Conservation (phyloP, 139 green algal genomes). For the Dunaliella sp. region DNA sequence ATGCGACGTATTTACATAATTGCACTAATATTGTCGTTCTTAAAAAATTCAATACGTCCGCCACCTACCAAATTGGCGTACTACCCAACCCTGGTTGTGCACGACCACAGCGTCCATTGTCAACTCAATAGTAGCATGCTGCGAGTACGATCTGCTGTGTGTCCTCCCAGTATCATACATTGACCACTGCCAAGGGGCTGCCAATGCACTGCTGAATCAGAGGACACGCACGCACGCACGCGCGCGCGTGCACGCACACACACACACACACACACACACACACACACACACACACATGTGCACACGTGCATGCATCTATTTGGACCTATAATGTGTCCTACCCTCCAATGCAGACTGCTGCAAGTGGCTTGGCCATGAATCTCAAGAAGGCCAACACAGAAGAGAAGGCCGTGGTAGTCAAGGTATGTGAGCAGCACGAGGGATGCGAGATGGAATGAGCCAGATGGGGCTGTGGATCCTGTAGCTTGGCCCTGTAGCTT, state of each 20-base stretch:
- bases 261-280: not conserved
- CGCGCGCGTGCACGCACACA: not conserved
- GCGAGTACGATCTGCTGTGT: not conserved
- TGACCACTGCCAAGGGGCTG: not conserved
- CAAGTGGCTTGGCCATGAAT: slow-evolving; percentile 35
- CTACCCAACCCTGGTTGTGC: too few species aligned
- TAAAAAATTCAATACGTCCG: too few species aligned
- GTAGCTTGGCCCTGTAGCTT: too few species aligned
- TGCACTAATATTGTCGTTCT: too few species aligned
- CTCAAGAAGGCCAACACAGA: slow-evolving; percentile 26
- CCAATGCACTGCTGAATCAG: not conserved
- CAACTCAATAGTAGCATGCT: not conserved
- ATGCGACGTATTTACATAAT: too few species aligned
- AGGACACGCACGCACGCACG: not conserved
- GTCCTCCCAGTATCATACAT: not conserved
- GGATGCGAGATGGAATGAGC: too few species aligned
- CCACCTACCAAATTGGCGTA: too few species aligned
- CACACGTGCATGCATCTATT: not conserved
- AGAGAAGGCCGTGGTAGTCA: slow-evolving; percentile 8
- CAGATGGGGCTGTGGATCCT: too few species aligned
- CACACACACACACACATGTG: not conserved
- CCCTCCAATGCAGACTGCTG: not conserved
- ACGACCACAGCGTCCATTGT: too few species aligned
- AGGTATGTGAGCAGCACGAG: too few species aligned
- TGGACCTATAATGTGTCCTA: not conserved